Evolutionary conservation across 805 yeast species (phyloP), one percentile per base, ranked within the genome.

Genomic region (Saccharomycopsis vini): DNA sequence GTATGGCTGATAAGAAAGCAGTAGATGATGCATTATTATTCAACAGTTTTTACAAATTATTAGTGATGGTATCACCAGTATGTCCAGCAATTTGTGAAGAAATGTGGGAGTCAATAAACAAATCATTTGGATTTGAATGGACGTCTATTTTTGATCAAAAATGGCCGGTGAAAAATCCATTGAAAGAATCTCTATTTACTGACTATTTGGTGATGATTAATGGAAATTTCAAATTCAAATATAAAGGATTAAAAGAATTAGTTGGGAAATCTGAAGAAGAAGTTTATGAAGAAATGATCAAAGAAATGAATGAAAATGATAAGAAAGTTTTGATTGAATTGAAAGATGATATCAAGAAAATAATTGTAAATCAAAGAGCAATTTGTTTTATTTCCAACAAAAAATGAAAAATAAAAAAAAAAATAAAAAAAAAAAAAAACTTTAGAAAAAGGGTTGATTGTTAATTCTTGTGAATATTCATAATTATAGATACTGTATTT

Each of bases 71-170:
- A 62, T 69, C 90, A 2, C 96, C 97, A 0, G 82, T 89, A 0
- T 73, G 83, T 0, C 97, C 98, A 1, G 72, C 81, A 4, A 70
- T 77, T 5, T 75, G 86, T 0, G 97, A 90, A 54, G 97, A 90
- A 60, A 70, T 84, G 20, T 79, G 90, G 78, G 86, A 81, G 47
- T 51, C 57, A 2, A 54, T 79, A 2, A 50, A 9, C 5, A 10
- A 10, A 5, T 10, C 9, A 30, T 57, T 20, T 15, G 35, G 18
- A 16, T 5, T 45, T 45, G 40, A 59, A 43, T 69, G 78, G 72
- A 52, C 55, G 2, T 70, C 87, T 0, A 68, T 86, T 7, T 72
- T 79, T 53, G 54, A 58, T 3, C 46, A 59, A 3, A 26, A 56
- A n/a, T 90, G 89, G 84, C 97, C 97, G 1, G 55, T 55, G 5